Conservation (phyloP, 2,329 filamentous ascomycete genomes). For the Talaromyces sp. region DNA sequence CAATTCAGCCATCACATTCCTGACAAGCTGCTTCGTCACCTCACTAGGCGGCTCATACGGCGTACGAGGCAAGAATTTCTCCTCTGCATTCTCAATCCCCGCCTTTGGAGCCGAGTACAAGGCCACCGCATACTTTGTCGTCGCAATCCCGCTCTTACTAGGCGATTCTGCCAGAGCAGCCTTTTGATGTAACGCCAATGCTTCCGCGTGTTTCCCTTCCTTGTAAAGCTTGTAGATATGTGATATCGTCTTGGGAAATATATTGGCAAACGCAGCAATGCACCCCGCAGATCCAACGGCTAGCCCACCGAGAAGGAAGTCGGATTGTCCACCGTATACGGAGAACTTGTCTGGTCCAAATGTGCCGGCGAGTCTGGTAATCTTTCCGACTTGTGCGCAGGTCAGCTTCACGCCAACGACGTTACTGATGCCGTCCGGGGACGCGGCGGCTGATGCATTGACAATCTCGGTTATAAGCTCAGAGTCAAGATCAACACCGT, state of each 20-base stretch:
- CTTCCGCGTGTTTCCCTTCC: conserved; percentile 54
- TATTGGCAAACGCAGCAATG: conserved; percentile 55
- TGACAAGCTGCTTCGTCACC: conserved; percentile 41
- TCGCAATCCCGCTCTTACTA: conserved; percentile 62
- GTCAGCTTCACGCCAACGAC: conserved; percentile 63
- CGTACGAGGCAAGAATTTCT: conserved; percentile 54
- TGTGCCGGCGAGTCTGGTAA: conserved; percentile 50
- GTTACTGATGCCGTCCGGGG: conserved; percentile 35
- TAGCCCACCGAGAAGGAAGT: conserved; percentile 59
- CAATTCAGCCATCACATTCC: conserved; percentile 37
- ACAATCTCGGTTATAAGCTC: conserved; percentile 55
- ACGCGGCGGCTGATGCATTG: conserved; percentile 31
- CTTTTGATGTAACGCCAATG: conserved; percentile 55
- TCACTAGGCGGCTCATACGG: conserved; percentile 54
- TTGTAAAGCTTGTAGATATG: conserved; percentile 59
- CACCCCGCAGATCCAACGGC: conserved; percentile 51
- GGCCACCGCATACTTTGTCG: conserved; percentile 63
- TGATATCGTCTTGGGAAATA: conserved; percentile 53
- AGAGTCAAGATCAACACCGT: conserved; percentile 63
- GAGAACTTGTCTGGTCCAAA: conserved; percentile 57
- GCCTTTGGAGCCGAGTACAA: conserved; percentile 55
- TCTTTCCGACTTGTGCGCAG: conserved; percentile 58
- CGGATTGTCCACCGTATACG: conserved; percentile 66
- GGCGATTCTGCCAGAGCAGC: conserved; percentile 62
- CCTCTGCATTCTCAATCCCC: conserved; percentile 55